phyloP scores from a whole-genome alignment of 495 filamentous ascomycete genomes.

The Staphylotrichum tortipilum region DNA sequence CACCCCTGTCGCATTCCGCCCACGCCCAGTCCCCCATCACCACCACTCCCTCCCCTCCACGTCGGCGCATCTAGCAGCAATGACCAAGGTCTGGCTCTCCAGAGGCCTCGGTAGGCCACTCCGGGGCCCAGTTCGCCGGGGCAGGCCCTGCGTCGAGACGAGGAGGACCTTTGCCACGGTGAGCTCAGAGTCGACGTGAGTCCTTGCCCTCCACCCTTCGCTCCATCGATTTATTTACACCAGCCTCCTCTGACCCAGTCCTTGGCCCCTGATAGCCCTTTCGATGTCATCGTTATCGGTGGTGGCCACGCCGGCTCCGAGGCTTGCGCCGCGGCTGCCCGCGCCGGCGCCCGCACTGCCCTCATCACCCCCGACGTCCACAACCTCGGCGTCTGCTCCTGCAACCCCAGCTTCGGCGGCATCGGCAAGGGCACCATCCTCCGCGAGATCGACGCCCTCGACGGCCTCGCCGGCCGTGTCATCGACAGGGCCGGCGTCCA shows the following conservation, averaged over 20 bases:
- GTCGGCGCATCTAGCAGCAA: slow-evolving; percentile 8
- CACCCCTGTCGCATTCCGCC: not conserved
- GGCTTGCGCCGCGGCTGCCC: slow-evolving; percentile 87
- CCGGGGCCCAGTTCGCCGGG: slow-evolving; percentile 4
- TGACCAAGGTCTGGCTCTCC: slow-evolving; percentile 31
- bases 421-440: slow-evolving; percentile 99
- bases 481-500: slow-evolving; percentile 91
- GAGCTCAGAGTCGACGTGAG: slow-evolving; percentile 29
- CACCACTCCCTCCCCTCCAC: too few relatives aligned
- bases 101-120: slow-evolving; percentile 25
- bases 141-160: not conserved
- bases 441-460: slow-evolving; percentile 89
- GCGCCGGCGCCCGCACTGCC: slow-evolving; percentile 80
- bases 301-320: slow-evolving; percentile 94
- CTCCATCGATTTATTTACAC: too few relatives aligned
- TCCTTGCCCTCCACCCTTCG: too few relatives aligned
- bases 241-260: too few relatives aligned
- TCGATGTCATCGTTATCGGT: slow-evolving; percentile 91
- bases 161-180: slow-evolving; percentile 32
- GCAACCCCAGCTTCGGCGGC: slow-evolving; percentile 94
- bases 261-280: slow-evolving; percentile 57
- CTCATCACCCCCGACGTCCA: slow-evolving; percentile 78
- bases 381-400: slow-evolving; percentile 92
- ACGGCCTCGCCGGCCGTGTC: slow-evolving; percentile 80
- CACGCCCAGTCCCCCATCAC: not conserved